Evolutionary conservation across 2,329 filamentous ascomycete genomes (phyloP).

Genomic region (Elsinoe australis): DNA sequence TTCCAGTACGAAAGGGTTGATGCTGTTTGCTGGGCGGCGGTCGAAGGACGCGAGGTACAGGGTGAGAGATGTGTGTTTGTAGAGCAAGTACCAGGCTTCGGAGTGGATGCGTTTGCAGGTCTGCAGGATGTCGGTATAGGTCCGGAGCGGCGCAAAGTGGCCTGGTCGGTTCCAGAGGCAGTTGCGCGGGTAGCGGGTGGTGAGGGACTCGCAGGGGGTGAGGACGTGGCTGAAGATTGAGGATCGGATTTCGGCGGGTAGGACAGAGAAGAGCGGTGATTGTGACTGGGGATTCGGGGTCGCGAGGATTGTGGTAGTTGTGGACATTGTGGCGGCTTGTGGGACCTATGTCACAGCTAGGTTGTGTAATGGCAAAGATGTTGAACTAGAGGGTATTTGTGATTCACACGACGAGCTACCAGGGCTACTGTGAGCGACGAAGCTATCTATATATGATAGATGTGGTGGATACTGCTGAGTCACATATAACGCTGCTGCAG

Average conservation of each 20-base stretch:
- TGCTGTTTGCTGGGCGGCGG: conserved; percentile 12
- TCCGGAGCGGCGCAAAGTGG: conserved; percentile 24
- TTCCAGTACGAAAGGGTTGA: conserved; percentile 12
- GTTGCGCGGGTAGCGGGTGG: conserved; percentile 22
- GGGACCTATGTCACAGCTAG: too few relatives aligned
- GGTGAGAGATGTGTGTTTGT: conserved; percentile 13
- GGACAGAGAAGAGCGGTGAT: not conserved
- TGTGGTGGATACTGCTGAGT: too few relatives aligned
- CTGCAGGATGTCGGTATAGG: conserved; percentile 25
- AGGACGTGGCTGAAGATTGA: conserved; percentile 32
- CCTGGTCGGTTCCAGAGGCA: conserved; percentile 32
- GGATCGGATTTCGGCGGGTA: conserved; percentile 28
- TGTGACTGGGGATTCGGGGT: not conserved
- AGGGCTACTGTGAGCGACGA: too few relatives aligned
- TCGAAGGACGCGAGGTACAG: conserved; percentile 16
- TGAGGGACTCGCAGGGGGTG: conserved; percentile 26
- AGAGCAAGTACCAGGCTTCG: conserved; percentile 25
- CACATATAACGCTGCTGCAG: too few relatives aligned
- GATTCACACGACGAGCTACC: too few relatives aligned
- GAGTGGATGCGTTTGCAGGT: conserved; percentile 34
- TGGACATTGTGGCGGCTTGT: not conserved
- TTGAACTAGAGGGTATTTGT: too few relatives aligned
- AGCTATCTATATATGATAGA: too few relatives aligned
- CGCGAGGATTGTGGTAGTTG: not conserved
- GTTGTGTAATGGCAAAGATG: too few relatives aligned